Evolutionary conservation across 257 asterid species (phyloP).

Genomic region (Solanum piurae): DNA sequence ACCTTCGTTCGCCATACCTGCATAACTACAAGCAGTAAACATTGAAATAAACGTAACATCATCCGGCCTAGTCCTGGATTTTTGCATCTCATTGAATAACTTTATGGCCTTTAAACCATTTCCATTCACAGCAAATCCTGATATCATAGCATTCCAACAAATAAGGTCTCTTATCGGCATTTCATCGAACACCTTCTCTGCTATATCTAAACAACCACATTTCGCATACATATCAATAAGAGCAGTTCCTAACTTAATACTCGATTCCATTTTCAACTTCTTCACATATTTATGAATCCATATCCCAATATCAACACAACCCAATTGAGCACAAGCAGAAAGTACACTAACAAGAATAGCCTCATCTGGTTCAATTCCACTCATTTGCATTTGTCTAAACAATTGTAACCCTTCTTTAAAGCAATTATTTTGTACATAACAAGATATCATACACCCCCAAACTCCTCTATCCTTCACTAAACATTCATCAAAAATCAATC

Average conservation of each 20-base stretch:
- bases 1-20: constrained; percentile 52
- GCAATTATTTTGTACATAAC: constrained; percentile 63
- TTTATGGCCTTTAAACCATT: constrained; percentile 32
- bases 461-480: constrained; percentile 50
- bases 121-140: constrained; percentile 65
- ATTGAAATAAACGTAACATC: constrained; percentile 45
- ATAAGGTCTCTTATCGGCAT: constrained; percentile 48
- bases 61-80: constrained; percentile 32
- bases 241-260: constrained; percentile 46
- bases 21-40: constrained; percentile 59
- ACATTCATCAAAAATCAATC: constrained; percentile 53
- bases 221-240: constrained; percentile 52
- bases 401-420: constrained; percentile 61
- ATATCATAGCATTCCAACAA: constrained; percentile 66
- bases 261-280: constrained; percentile 12
- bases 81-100: constrained; percentile 44
- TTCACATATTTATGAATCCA: constrained; percentile 50
- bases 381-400: constrained; percentile 57
- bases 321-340: constrained; percentile 60
- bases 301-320: constrained; percentile 52
- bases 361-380: constrained; percentile 57
- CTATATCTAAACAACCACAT: constrained; percentile 56
- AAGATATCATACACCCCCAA: constrained; percentile 74
- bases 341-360: constrained; percentile 42
- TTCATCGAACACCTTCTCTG: constrained; percentile 39